Evolutionary conservation across 257 asterid genomes (phyloP).

Genomic region (Asclepias syriaca): DNA sequence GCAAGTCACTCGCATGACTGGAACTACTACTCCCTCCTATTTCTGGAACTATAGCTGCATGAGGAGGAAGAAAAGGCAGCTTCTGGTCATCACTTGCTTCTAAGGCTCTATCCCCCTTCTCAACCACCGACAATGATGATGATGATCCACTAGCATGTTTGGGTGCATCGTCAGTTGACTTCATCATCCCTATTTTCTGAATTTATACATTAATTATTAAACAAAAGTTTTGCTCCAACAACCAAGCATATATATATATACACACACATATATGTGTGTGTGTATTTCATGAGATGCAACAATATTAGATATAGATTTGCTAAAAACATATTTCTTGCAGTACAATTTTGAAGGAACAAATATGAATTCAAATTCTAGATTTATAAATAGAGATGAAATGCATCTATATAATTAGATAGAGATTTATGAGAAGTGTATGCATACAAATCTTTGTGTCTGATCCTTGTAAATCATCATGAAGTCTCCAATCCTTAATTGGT

Average conservation of each 20-base stretch:
- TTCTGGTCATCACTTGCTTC: neutral
- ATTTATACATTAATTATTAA: neutral
- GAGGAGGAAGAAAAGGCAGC: neutral
- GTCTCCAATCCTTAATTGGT: slow-evolving; percentile 10
- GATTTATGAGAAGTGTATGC: neutral
- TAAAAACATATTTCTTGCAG: too few species aligned
- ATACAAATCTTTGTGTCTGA: slow-evolving; percentile 3
- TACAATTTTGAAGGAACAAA: too few species aligned
- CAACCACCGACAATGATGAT: neutral
- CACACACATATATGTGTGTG: too few species aligned
- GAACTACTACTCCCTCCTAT: neutral
- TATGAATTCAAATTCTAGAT: too few species aligned
- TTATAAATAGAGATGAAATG: too few species aligned
- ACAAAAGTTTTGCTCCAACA: too few species aligned
- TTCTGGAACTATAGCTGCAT: neutral
- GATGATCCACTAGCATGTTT: neutral
- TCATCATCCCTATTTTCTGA: slow-evolving; percentile 11
- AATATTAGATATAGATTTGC: too few species aligned
- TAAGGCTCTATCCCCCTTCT: neutral
- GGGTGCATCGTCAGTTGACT: neutral
- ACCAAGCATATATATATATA: too few species aligned
- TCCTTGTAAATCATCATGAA: slow-evolving; percentile 15
- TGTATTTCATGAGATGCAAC: too few species aligned
- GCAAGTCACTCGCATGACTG: neutral
- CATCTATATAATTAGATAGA: too few species aligned